These are phyloP conservation scores for Crataegus laevigata DNA, from an alignment of 306 rosid genomes.

Conservation along the genomic window DNA sequence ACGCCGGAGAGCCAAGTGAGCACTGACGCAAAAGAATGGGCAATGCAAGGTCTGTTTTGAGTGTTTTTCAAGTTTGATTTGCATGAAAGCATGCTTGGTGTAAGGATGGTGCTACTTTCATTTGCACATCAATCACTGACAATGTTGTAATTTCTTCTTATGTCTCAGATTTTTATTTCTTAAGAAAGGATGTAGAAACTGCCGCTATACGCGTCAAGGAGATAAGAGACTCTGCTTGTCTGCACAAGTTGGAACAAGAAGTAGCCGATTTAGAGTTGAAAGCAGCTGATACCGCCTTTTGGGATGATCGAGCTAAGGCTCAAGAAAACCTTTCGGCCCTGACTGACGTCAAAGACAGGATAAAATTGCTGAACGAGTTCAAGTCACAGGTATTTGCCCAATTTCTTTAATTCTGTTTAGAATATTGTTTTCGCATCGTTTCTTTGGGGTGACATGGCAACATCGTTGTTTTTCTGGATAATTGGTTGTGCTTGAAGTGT, in stretches of 20 bases:
- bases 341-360: conserved; percentile 77
- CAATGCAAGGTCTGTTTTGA: conserved; percentile 57
- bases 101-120: background rate
- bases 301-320: conserved; percentile 82
- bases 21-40: conserved; percentile 54
- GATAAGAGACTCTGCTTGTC: conserved; percentile 63
- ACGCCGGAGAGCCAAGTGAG: conserved; percentile 58
- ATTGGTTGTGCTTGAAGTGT: background rate
- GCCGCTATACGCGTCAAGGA: conserved; percentile 59
- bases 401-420: background rate
- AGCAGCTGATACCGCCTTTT: conserved; percentile 61
- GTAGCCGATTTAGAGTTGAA: conserved; percentile 61
- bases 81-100: background rate
- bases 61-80: background rate
- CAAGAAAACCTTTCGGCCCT: conserved; percentile 64
- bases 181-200: conserved; percentile 69
- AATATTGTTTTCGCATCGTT: background rate
- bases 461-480: background rate
- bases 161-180: conserved; percentile 63
- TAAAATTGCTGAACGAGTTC: conserved; percentile 59
- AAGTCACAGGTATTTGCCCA: conserved; percentile 56
- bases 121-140: background rate
- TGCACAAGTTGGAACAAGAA: conserved; percentile 55
- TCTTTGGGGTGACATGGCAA: background rate
- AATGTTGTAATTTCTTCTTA: background rate